Percentiles rank a stretch among this genome's conserved stretches.
Conservation (phyloP, 192 early-diverging fungal genomes). For the Backusella westeae region DNA sequence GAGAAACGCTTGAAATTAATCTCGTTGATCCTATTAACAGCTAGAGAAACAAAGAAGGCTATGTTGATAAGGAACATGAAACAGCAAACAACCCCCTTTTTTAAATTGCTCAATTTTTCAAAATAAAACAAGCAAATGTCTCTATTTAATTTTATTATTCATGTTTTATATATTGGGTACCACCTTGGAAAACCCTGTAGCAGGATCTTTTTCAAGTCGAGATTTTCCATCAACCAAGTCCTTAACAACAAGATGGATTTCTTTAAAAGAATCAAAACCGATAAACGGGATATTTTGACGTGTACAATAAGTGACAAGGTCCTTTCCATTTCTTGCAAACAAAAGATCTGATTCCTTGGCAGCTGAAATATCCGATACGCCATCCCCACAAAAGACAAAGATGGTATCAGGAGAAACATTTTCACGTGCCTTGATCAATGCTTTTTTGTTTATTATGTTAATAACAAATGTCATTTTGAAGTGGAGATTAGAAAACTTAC, state of each 20-base stretch:
- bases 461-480: neutral
- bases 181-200: conserved; percentile 28
- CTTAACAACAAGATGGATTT: conserved; percentile 32
- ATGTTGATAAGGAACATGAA: too few relatives aligned
- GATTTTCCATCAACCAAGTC: conserved; percentile 14
- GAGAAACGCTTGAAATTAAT: too few relatives aligned
- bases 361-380: conserved; percentile 74
- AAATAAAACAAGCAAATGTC: neutral
- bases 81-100: too few relatives aligned
- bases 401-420: conserved; percentile 24
- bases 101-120: too few relatives aligned
- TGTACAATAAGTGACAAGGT: conserved; percentile 67
- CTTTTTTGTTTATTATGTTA: neutral
- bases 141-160: neutral
- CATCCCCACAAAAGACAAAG: conserved; percentile 78
- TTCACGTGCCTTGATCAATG: conserved; percentile 29
- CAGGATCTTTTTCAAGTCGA: conserved; percentile 18
- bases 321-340: conserved; percentile 69
- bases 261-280: conserved; percentile 56
- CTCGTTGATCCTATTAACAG: too few relatives aligned
- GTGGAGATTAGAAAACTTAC: conserved; percentile 19
- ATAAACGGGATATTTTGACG: conserved; percentile 54
- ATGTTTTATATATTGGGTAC: neutral
- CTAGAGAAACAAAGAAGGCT: too few relatives aligned
- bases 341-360: conserved; percentile 73